Evolutionary conservation across 2,329 filamentous ascomycete genomes (phyloP), one percentile per base, ranked within the genome.

Genomic region (Ophiostoma australiae): DNA sequence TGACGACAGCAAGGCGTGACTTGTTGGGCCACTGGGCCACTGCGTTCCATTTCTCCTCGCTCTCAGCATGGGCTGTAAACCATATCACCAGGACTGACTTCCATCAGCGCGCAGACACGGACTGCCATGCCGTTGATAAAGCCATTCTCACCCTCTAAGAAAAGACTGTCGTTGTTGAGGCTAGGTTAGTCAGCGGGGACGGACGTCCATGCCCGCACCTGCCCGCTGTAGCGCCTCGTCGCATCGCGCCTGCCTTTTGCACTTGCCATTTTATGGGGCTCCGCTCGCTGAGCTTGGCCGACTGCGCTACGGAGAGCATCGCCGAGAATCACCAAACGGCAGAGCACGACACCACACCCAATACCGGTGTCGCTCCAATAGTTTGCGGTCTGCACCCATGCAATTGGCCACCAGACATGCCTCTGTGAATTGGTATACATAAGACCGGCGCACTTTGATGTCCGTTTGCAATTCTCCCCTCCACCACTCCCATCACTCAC

Each of bases 231-330:
- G 31, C 8, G 15, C 31, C 11, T 10, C 15, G 20, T 15, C 13
- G 33, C 27, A 31, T 37, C 2, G 61, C 61, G 61, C 61, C 61
- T 35, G 33, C 61, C 23, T 35, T 63, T 33, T 58, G 52, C 23
- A 11, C 27, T 58, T 58, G 39, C 11, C 23, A 27, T 58, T 58
- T 23, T 58, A 33, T 13, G 37, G 35, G 63, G 35, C 15, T 65
- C 63, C 63, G 35, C 63, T 66, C 63, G 63, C 63, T 66, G 17
- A 65, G 33, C 17, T 20, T 65, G 61, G 61, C 61, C 61, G 63
- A 66, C 33, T 33, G 23, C 66, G 23, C 65, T 67, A 67, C 65
- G 65, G 65, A 37, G 66, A 67, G 66, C 66, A 67, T 67, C 37
- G 66, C 66, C 66, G 66, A 67, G 66, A 67, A 67, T 37, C 65